Base-by-base conservation (phyloP, 2,329 filamentous ascomycete genomes). In the Monilinia fructicola region DNA sequence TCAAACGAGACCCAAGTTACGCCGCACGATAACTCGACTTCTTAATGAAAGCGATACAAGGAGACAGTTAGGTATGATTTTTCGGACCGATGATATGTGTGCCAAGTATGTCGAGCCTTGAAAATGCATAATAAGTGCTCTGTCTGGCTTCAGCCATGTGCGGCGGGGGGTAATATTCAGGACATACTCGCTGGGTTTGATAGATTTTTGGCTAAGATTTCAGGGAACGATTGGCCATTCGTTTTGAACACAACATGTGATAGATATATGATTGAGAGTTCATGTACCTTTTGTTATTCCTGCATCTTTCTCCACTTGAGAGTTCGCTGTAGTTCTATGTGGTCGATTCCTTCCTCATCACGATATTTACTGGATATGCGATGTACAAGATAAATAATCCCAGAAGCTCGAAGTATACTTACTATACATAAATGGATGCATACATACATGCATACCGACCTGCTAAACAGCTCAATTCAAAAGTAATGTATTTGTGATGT, bases 61-160 rank as follows among this genome's bases (percentile, higher is more conserved):
- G 21, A 38, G 28, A 38, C 7, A 21, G 48, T 50, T 38, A 60
- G 44, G 7, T 60, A 16, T 44, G 2, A 28, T 11, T 50, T 38
- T 50, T 60, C 58, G 58, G 58, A 26, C 58, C 58, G 58, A 60
- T 38, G 28, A 50, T 60, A 38, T n/a, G 48, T 60, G 58, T n/a
- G 58, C 58, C 58, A 60, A 60, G 58, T 50, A 50, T 50, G 44
- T 60, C 44, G 9, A 60, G 58, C n/a, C n/a, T 35, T n/a, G n/a
- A 23, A 38, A 50, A 26, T 50, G 28, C 58, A 50, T 23, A 46
- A 23, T 12, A 11, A 21, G 38, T 12, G 21, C 44, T 12, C 56
- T 59, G 28, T 11, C 31, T 40, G 18, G 42, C 56, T 31, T 50
- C 58, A 60, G 58, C 58, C 44, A 60, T 60, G 28, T 50, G 44